Percentiles rank a stretch among this genome's conserved stretches.
phyloP scores from a whole-genome alignment of 345 rosid genomes.

The Rhodamnia rubescens region DNA sequence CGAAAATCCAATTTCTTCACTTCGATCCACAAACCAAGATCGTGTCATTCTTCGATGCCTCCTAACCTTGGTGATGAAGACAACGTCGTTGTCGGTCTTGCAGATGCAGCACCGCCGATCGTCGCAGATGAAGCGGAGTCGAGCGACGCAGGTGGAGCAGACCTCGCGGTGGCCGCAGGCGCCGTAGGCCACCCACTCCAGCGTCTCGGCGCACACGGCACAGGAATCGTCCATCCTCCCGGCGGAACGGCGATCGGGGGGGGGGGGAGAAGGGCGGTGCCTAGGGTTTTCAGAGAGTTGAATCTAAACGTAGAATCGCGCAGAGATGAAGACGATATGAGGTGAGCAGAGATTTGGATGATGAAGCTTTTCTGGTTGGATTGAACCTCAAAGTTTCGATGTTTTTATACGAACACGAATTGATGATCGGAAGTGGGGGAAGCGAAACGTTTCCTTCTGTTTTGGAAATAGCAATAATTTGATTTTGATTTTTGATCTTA shows the following conservation, averaged over 20 bases:
- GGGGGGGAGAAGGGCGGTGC: not conserved
- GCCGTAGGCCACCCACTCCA: constrained; percentile 93
- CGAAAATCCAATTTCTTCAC: not conserved
- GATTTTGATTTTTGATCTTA: not conserved
- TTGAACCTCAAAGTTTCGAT: not conserved
- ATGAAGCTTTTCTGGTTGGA: not conserved
- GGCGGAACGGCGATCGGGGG: not conserved
- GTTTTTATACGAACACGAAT: not conserved
- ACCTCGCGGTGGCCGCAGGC: constrained; percentile 83
- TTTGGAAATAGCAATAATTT: not conserved
- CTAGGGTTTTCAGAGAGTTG: not conserved
- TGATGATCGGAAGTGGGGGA: not conserved
- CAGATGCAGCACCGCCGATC: constrained; percentile 91
- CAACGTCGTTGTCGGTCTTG: constrained; percentile 45
- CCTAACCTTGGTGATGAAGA: constrained; percentile 86
- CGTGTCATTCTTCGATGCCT: not conserved
- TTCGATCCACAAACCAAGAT: not conserved
- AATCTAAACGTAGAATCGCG: not conserved
- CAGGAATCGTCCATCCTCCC: constrained; percentile 75
- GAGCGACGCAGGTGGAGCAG: constrained; percentile 85
- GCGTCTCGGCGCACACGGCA: constrained; percentile 84
- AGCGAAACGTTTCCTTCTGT: not conserved
- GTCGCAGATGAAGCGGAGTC: constrained; percentile 81
- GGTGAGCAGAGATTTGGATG: not conserved
- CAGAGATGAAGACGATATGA: not conserved